Base-by-base conservation (phyloP, 768 basidiomycete genomes). In the Cystobasidium onofrii region DNA sequence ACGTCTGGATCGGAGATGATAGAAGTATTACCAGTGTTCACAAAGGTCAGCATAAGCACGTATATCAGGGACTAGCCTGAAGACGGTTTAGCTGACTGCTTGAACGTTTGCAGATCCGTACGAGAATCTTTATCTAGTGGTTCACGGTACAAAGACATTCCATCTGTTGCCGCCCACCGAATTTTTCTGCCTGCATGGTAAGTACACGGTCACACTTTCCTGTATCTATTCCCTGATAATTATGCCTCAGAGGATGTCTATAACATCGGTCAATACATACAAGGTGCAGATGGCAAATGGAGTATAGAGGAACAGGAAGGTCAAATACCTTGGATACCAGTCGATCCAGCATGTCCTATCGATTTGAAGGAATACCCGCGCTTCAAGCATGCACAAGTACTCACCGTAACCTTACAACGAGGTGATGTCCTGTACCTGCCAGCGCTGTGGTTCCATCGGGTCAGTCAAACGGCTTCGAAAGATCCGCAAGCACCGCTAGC, bases 371-470 rank as follows among this genome's bases (percentile, higher is more conserved):
- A 0, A 2, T 67, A 54, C 44, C 66, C 73, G 1, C 73, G 79
- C 9, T 77, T 76, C 25, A 76, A 81, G 0, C 84, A 84, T 29
- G 85, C 88, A 0, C 85, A 86, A 62, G 88, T 92, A 0, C 85
- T 93, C 39, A 82, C 84, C 15, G 84, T 94, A 29, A 86, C 86
- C 0, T 79, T 96, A 7, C 75, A 82, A 2, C 85, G 86, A 6
- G 92, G 93, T 1, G 89, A 94, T 76, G 87, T 89, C 0, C 81
- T 96, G 23, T 95, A 92, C 81, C 86, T 96, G 23, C 94, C 94
- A n/a, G 86, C 89, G 3, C 88, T 91, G 0, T 96, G 94, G 94
- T 95, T 89, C 89, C 93, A 95, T 80, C 86, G 90, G 78, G 91
- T 95, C 41, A 84, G 86, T 46, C 93, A 96, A 79, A 83, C 85